A percentile compares a stretch with the other conserved stretches of the same genome.
Conservation (phyloP, 495 filamentous ascomycete species). For the Penicillium canescens region DNA sequence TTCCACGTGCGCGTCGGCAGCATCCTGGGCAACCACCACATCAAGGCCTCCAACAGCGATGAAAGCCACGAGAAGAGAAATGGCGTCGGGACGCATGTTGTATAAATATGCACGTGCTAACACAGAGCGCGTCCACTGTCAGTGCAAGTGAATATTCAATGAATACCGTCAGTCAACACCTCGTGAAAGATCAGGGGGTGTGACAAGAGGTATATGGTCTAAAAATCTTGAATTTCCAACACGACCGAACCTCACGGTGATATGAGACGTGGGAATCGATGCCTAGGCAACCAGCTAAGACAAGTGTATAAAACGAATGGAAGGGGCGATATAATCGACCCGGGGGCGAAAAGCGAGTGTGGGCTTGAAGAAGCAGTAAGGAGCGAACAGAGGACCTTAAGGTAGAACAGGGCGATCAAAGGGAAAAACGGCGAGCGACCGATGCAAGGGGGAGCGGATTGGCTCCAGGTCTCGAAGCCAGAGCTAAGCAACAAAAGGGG, state of each 20-base stretch:
- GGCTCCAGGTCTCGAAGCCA: constrained; percentile 36
- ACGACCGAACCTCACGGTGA: neutral
- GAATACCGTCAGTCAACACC: constrained; percentile 24
- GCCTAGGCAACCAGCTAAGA: constrained; percentile 17
- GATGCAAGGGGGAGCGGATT: constrained; percentile 41
- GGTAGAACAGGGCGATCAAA: constrained; percentile 24
- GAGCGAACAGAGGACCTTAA: constrained; percentile 39
- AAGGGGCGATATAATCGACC: constrained; percentile 35
- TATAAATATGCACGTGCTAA: constrained; percentile 4
- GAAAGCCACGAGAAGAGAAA: constrained; percentile 33
- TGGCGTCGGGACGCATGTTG: constrained; percentile 32
- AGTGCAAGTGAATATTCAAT: constrained; percentile 22
- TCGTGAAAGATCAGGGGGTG: constrained; percentile 11
- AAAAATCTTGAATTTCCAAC: neutral
- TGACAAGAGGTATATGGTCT: neutral
- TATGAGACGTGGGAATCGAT: too few species aligned
- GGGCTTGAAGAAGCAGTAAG: constrained; percentile 35
- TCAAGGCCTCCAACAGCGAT: constrained; percentile 38
- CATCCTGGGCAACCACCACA: constrained; percentile 32
- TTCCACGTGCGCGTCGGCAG: constrained; percentile 34
- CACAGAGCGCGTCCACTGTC: constrained; percentile 9
- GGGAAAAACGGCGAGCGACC: constrained; percentile 27
- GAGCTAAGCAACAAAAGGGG: constrained; percentile 28
- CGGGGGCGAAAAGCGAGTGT: constrained; percentile 29
- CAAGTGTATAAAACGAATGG: constrained; percentile 33